Evolutionary conservation across 305 asterid genomes (phyloP), one percentile per base, ranked within the genome.

Genomic region (Rubia balearica): DNA sequence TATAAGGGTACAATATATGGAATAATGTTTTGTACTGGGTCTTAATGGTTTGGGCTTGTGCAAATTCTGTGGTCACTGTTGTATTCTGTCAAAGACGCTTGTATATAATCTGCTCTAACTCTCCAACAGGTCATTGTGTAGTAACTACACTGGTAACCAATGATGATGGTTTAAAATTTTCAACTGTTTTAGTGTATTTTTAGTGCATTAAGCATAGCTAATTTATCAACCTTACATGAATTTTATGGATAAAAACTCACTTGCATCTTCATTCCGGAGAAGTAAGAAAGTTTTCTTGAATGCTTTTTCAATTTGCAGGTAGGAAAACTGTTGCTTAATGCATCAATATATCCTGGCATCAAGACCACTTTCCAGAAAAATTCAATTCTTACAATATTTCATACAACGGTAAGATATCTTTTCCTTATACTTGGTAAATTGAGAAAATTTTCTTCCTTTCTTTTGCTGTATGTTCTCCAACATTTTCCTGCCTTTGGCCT

Each of bases 341-440:
- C 98, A 49, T 80, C 85, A 72, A 38, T 94, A 75, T 94, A 94
- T 81, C 82, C 88, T 3, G 96, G 96, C 79, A 91, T 91, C 82
- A 91, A 89, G 82, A 89, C 97, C 68, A 89, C 62, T 78, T 22
- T 77, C 85, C 98, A 91, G 82, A 94, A 87, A 85, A 91, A 84
- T 51, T 73, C 96, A 3, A 65, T 94, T 38, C 89, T 91, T 57
- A 85, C 96, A 53, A 87, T 91, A 84, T 86, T 91, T 73, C 98
- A 94, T 82, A 83, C 96, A 59, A 69, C 88, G 90, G 98, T 93
- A 86, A 84, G 70, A 74, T 78, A 65, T 70, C 73, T 38, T 7
- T 75, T 4, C 51, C 22, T 75, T 41, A 13, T 51, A 5, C 14
- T 62, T 68, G 5, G 19, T 69, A 9, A 10, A n/a, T 24, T 62